Evolutionary conservation across 2,329 filamentous ascomycete genomes (phyloP).

Genomic region (Beauveria scarabaeidicola): DNA sequence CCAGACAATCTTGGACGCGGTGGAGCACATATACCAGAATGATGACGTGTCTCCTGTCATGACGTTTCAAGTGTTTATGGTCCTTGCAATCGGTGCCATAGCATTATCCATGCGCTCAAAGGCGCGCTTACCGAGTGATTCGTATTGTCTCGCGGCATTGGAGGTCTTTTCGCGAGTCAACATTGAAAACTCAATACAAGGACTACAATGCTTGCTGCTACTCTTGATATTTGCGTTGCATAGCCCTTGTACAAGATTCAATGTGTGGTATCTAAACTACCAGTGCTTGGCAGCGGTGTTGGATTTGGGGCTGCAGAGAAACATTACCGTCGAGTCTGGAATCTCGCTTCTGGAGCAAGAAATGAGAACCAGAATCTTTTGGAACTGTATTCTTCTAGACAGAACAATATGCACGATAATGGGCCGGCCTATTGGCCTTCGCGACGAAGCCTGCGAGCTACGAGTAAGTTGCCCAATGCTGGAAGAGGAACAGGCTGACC

Average conservation of each 20-base stretch:
- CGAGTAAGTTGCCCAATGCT: constrained; percentile 26
- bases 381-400: constrained; percentile 44
- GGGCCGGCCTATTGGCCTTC: constrained; percentile 45
- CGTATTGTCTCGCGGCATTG: constrained; percentile 40
- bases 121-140: constrained; percentile 36
- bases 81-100: constrained; percentile 40
- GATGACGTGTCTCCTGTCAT: constrained; percentile 22
- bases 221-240: constrained; percentile 42
- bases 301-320: constrained; percentile 43
- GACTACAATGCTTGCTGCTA: constrained; percentile 39
- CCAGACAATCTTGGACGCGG: constrained; percentile 31
- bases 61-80: constrained; percentile 44
- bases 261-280: constrained; percentile 48
- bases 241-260: constrained; percentile 38
- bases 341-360: constrained; percentile 42
- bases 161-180: constrained; percentile 37
- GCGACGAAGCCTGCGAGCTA: constrained; percentile 47
- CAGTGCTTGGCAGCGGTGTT: constrained; percentile 43
- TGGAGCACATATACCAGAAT: constrained; percentile 27
- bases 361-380: constrained; percentile 47
- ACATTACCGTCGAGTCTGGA: constrained; percentile 32
- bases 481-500: constrained; percentile 12
- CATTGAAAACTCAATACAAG: constrained; percentile 38
- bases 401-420: constrained; percentile 45
- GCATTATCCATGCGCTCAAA: constrained; percentile 35